Percentiles rank a stretch among this genome's conserved stretches.
Evolutionary conservation across 768 basidiomycete genomes (phyloP).

Genomic region (Daedaleopsis nitida): DNA sequence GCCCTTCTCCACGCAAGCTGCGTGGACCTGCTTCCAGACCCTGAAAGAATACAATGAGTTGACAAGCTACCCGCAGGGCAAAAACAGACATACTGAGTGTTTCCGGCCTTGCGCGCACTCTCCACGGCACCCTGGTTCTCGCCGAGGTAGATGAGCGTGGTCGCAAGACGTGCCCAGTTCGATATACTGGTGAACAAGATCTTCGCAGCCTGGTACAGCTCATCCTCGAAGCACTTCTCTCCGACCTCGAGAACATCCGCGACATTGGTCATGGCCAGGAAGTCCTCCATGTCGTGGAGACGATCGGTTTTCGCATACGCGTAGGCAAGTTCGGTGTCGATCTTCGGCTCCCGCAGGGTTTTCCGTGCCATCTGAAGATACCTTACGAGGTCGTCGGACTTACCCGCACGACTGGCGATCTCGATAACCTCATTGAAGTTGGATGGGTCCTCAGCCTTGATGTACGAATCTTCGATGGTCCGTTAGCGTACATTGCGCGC

Average conservation of each 20-base stretch:
- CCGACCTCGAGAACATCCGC: slow-evolving; percentile 96
- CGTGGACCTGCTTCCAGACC: slow-evolving; percentile 99
- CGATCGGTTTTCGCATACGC: slow-evolving; percentile 98
- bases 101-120: slow-evolving; percentile 98
- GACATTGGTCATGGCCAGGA: slow-evolving; percentile 97
- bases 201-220: slow-evolving; percentile 96
- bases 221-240: slow-evolving; percentile 99
- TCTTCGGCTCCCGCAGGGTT: slow-evolving; percentile 92
- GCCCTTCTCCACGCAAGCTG: slow-evolving; percentile 95
- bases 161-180: slow-evolving; percentile 98
- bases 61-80: background rate
- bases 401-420: slow-evolving; percentile 90
- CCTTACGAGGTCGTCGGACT: slow-evolving; percentile 91
- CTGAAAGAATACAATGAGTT: slow-evolving; percentile 37
- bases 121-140: slow-evolving; percentile 99
- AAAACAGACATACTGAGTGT: slow-evolving; percentile 77
- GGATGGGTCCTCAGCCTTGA: slow-evolving; percentile 93
- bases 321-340: slow-evolving; percentile 97
- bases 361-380: slow-evolving; percentile 99
- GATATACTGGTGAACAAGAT: slow-evolving; percentile 95
- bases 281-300: slow-evolving; percentile 99
- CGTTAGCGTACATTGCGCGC: background rate
- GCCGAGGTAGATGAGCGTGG: slow-evolving; percentile 96
- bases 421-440: slow-evolving; percentile 97
- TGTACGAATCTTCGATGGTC: slow-evolving; percentile 77